A percentile compares a stretch with the other conserved stretches of the same genome.
Conservation (phyloP, 306 rosid genomes). For the Citrullus colocynthis region DNA sequence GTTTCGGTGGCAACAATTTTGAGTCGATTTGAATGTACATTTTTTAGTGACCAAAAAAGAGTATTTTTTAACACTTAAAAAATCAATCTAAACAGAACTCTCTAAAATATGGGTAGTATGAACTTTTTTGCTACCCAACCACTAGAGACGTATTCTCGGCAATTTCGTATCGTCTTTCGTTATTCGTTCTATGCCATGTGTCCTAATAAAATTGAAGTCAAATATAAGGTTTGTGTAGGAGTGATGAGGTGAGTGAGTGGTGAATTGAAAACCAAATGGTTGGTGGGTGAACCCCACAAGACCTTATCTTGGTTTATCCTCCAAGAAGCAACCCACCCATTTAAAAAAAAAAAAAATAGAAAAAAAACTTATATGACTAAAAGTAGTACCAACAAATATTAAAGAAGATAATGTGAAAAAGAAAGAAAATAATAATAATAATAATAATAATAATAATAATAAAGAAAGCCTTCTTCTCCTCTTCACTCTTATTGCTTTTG, state of each 20-base stretch:
- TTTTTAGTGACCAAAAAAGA: no score
- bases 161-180: no score
- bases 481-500: neutral
- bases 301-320: constrained; percentile 66
- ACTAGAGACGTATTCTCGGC: no score
- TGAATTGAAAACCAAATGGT: neutral
- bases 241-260: neutral
- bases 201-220: neutral
- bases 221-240: no score
- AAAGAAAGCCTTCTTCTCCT: neutral
- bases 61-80: no score
- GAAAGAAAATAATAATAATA: neutral
- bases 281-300: constrained; percentile 50
- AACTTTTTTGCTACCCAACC: no score
- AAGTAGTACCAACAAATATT: constrained; percentile 7
- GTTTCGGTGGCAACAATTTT: no score
- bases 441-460: no score
- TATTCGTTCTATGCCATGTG: no score
- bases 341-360: neutral
- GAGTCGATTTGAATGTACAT: no score
- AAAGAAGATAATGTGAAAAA: constrained; percentile 13
- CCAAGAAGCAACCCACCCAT: constrained; percentile 36
- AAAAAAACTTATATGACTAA: constrained; percentile 15
- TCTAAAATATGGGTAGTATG: no score
- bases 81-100: no score